These are phyloP conservation scores for Sporodiniella umbellata DNA, from an alignment of 371 early-diverging fungal species.

Conservation along the genomic window DNA sequence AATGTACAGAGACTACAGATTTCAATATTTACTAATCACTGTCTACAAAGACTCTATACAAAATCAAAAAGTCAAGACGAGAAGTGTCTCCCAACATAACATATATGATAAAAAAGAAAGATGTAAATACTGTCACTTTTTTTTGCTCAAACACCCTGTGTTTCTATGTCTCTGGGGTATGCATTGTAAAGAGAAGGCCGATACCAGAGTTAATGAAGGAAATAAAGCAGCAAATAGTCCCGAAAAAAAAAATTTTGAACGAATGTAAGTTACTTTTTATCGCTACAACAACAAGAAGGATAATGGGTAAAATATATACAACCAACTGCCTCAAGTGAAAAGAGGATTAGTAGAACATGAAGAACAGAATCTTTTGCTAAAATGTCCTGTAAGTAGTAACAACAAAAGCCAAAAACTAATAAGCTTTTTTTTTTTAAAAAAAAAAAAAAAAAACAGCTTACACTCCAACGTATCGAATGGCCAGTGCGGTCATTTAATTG, in stretches of 20 bases:
- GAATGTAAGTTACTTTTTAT: constrained; percentile 38
- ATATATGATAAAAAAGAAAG: constrained; percentile 26
- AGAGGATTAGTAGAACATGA: no score
- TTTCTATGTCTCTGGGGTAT: constrained; percentile 44
- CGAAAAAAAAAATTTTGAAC: constrained; percentile 45
- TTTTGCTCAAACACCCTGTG: constrained; percentile 50
- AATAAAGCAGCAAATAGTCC: constrained; percentile 37
- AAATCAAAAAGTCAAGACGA: constrained; percentile 59
- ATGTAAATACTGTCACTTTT: constrained; percentile 46
- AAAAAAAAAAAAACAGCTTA: constrained; percentile 41
- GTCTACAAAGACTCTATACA: constrained; percentile 39
- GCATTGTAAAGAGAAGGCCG: constrained; percentile 42
- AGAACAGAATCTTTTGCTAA: constrained; percentile 52
- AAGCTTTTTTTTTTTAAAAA: constrained; percentile 12
- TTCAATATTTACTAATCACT: not conserved
- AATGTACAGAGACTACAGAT: constrained; percentile 24
- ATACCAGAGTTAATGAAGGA: constrained; percentile 39
- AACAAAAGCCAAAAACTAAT: constrained; percentile 4
- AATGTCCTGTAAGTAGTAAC: constrained; percentile 49
- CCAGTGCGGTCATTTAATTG: constrained; percentile 65
- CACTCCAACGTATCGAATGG: constrained; percentile 56
- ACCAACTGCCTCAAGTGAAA: constrained; percentile 53
- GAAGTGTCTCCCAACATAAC: constrained; percentile 61
- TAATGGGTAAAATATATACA: constrained; percentile 31
- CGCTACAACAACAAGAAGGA: not conserved